Base-by-base conservation (phyloP, 73 alveolate genomes). In the Durusdinium trenchii region DNA sequence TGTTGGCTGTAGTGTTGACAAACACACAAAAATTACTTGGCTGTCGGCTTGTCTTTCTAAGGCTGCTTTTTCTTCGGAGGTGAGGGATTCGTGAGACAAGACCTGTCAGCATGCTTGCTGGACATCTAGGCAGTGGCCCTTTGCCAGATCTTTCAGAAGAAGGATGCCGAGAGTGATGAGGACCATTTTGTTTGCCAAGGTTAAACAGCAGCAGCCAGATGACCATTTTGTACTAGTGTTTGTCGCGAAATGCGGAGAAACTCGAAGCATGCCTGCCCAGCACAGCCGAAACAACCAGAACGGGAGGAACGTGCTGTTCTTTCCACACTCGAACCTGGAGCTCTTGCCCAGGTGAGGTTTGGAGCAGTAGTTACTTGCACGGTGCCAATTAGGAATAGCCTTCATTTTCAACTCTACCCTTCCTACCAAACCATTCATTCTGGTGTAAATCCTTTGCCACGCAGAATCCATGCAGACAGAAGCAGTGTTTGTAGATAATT, bases 311-410 rank as follows among this genome's bases (percentile, higher is more conserved):
- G 97, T 6, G 60, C 97, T 20, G 60, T 69, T 38, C 87, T 91
- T 52, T 91, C 97, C 57, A 91, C 67, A 23, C 97, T 91, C 7
- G 97, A 91, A 47, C 89, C 97, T 57, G 97, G 97, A 69, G 97
- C 97, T 47, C 60, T 91, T 73, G 97, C 97, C 64, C 97, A 91
- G 97, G 97, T 87, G 48, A 50, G 73, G 64, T 42, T 35, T 69
- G 82, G 6, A 4, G 30, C 32, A 35, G 78, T 5, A 64, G 38
- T n/a, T n/a, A n/a, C n/a, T n/a, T n/a, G n/a, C n/a, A n/a, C n/a
- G n/a, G n/a, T n/a, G n/a, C n/a, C n/a, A n/a, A n/a, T n/a, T n/a
- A n/a, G n/a, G n/a, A n/a, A n/a, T n/a, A n/a, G n/a, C n/a, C n/a
- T n/a, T n/a, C n/a, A n/a, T n/a, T n/a, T 9, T 54, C 20, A 20